Base-by-base conservation (phyloP, 139 green algal genomes). In the Diplosphaera chodatii region DNA sequence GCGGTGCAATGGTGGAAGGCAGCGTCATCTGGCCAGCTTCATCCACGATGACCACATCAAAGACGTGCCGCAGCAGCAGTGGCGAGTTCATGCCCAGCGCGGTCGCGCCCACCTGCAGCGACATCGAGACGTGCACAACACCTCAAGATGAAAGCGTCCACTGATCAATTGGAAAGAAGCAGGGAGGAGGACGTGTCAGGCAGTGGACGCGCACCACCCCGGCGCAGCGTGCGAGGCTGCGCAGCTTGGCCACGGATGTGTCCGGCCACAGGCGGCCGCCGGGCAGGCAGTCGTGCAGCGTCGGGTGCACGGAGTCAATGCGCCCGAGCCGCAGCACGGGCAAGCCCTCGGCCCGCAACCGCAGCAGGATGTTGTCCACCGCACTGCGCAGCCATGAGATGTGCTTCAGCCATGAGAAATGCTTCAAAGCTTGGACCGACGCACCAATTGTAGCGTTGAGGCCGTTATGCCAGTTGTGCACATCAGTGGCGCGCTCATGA, bases 11-110 rank as follows among this genome's bases (percentile, higher is more conserved):
- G 27, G 77, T 62, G 0, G 80, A 76, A 1, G 89, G 87, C 73
- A 91, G 48, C 21, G 79, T 90, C 63, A 96, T 86, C 80, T 99
- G 95, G 2, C 85, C 83, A 0, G 94, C 95, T 78, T 99, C 95
- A 70, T 99, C 95, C 59, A 99, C 79, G 37, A 99, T 94, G 71
- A 81, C 91, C n/a, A 98, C 87, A 70, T 98, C 92, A 71, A 98
- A 98, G 8, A 68, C 70, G 1, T 37, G 70, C 21, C 76, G 84
- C 16, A 77, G 67, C 29, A 97, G 81, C 75, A 96, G 74, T 1
- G 87, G 55, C 66, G 94, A 78, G 33, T 64, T 64, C 16, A 81
- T 66, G 1, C 85, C 86, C 33, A 97, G 79, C 75, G 88, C 95
- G 22, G 95, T 97, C 66, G 68, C 79, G 31, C 81, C 89, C 67